Evolutionary conservation across 495 filamentous ascomycete genomes (phyloP).

Genomic region (Poronia punctata): DNA sequence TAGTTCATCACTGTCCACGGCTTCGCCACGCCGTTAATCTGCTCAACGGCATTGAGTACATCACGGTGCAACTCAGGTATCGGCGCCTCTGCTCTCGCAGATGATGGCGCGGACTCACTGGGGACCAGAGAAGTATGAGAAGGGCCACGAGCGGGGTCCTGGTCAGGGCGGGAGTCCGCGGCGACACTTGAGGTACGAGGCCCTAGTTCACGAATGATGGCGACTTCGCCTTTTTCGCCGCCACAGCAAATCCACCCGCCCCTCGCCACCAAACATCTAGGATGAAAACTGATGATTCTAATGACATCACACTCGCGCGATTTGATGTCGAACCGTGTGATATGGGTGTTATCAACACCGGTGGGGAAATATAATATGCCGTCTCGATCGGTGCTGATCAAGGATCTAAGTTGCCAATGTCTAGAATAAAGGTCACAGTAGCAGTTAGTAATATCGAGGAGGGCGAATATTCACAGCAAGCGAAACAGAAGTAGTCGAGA

Average conservation of each 20-base stretch:
- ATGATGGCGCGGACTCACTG: too few relatives aligned
- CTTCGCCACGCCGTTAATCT: constrained; percentile 27
- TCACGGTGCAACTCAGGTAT: constrained; percentile 19
- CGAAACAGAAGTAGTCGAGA: constrained; percentile 3
- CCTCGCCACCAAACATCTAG: constrained; percentile 74
- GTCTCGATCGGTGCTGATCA: constrained; percentile 71
- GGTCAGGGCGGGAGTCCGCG: constrained; percentile 12
- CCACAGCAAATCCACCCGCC: constrained; percentile 87
- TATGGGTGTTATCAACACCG: constrained; percentile 48
- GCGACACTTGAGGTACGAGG: not conserved
- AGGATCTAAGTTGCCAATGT: constrained; percentile 87
- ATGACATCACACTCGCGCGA: constrained; percentile 69
- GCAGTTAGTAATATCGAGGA: constrained; percentile 8
- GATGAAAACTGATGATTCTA: constrained; percentile 70
- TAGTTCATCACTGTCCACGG: constrained; percentile 30
- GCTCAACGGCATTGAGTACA: constrained; percentile 27
- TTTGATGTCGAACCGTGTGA: constrained; percentile 66
- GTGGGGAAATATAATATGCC: constrained; percentile 78
- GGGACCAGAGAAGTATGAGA: too few relatives aligned
- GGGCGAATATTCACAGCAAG: constrained; percentile 11
- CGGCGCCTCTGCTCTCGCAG: too few relatives aligned
- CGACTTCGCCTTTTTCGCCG: constrained; percentile 79
- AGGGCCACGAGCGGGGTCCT: too few relatives aligned
- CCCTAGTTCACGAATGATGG: constrained; percentile 60
- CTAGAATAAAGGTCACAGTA: constrained; percentile 34